Base-by-base conservation (phyloP, 176 grass and related monocot species). In the Eleusine indica region DNA sequence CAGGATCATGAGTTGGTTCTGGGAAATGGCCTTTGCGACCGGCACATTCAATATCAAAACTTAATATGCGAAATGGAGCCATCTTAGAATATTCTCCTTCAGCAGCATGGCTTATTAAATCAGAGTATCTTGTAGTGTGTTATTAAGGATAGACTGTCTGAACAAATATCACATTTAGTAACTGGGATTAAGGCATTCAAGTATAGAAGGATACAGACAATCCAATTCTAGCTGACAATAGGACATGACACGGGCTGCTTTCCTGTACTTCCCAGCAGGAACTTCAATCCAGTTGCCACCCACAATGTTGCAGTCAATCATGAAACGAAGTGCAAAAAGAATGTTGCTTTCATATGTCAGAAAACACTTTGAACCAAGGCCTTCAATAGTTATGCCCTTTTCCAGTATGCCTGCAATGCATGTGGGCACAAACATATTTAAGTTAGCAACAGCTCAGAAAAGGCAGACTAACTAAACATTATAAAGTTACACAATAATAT, bases 21-120 rank as follows among this genome's bases (percentile, higher is more conserved):
- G 93, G 96, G 83, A 98, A 98, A 78, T 88, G 93, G 42, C 96
- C 91, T 93, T 98, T 98, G 85, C 93, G 96, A 57, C 96, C 91
- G 6, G 91, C 93, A 89, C 96, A 98, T 82, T 98, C 96, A 73
- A 98, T 98, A 85, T 98, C 96, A 85, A 98, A 98, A 89, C 96
- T 95, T 90, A 95, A 84, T 84, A 95, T 98, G 29, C 91, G 89
- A 87, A 98, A 98, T 16, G 91, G 93, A 53, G 96, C 93, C 91
- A 98, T 93, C 86, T 94, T 95, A 80, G 96, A 98, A 69, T 90
- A 91, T 66, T 94, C 80, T 71, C 93, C 91, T 92, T 98, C 96
- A 70, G 91, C 68, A 67, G 82, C 80, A 90, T 94, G 89, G 54
- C 96, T 98, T 85, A 98, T 67, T 83, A 98, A 85, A 86, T 94